Conservation (phyloP, 2,329 filamentous ascomycete species). For the Colletotrichum spinosum region DNA sequence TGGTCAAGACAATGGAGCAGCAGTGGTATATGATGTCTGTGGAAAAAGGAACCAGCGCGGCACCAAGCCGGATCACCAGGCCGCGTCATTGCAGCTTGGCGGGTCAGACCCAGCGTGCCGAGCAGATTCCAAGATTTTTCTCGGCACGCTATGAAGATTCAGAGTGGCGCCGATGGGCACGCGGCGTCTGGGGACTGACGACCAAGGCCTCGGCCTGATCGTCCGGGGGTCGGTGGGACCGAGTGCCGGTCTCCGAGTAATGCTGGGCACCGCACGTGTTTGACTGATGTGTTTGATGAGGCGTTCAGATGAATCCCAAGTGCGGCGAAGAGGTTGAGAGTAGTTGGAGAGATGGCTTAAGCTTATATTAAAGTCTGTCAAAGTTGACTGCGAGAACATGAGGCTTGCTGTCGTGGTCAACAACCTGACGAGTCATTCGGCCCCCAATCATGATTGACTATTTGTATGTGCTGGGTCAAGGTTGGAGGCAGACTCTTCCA, state of each 20-base stretch:
- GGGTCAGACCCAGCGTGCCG: conserved; percentile 24
- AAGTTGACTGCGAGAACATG: no score
- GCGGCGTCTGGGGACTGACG: conserved; percentile 10
- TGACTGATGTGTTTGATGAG: no score
- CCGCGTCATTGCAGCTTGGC: conserved; percentile 36
- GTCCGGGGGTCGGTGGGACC: conserved; percentile 6
- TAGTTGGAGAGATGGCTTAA: no score
- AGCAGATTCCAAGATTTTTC: conserved; percentile 20
- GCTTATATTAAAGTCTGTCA: no score
- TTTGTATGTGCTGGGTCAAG: no score
- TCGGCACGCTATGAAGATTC: conserved; percentile 22
- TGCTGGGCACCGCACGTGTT: no score
- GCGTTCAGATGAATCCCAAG: no score
- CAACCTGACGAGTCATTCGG: no score
- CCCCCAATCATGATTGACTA: no score
- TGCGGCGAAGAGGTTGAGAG: no score
- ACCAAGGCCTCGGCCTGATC: conserved; percentile 6
- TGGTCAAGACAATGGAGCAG: not conserved
- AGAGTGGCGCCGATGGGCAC: conserved; percentile 18
- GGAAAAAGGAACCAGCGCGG: not conserved
- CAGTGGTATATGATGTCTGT: not conserved
- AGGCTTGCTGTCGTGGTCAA: no score
- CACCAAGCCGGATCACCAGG: conserved; percentile 20
- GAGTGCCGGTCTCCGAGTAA: conserved; percentile 1
- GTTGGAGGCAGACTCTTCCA: no score